phyloP scores from a whole-genome alignment of 768 basidiomycete species.

The Agaricus subrufescens region DNA sequence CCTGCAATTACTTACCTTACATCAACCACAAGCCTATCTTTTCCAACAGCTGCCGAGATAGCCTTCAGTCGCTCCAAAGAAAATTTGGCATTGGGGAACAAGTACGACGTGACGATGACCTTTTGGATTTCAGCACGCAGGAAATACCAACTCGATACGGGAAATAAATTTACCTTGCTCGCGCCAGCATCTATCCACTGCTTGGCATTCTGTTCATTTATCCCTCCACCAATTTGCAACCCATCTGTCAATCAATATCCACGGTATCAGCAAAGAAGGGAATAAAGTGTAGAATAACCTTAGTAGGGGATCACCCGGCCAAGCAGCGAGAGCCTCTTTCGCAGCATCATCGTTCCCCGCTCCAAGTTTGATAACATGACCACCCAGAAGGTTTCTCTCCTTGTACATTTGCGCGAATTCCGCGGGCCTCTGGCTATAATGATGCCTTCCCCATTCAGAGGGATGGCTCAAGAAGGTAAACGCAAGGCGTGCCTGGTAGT shows the following conservation, averaged over 20 bases:
- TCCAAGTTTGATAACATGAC: slow-evolving; percentile 96
- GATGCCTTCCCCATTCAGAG: background rate
- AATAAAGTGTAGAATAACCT: background rate
- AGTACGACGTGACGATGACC: slow-evolving; percentile 97
- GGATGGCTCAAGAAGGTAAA: slow-evolving; percentile 1
- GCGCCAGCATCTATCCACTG: slow-evolving; percentile 89
- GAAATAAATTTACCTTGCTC: slow-evolving; percentile 56
- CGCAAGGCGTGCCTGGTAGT: slow-evolving; percentile 65
- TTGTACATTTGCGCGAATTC: slow-evolving; percentile 81
- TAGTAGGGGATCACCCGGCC: slow-evolving; percentile 55
- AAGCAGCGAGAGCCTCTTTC: slow-evolving; percentile 70
- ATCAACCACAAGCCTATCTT: slow-evolving; percentile 88
- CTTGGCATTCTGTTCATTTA: slow-evolving; percentile 72
- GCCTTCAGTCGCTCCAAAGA: slow-evolving; percentile 63
- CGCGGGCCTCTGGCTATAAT: slow-evolving; percentile 63
- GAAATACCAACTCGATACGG: background rate
- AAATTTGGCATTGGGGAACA: slow-evolving; percentile 85
- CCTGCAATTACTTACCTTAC: slow-evolving; percentile 57
- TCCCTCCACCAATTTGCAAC: slow-evolving; percentile 92
- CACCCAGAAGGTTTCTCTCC: slow-evolving; percentile 65
- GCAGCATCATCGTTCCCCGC: slow-evolving; percentile 89
- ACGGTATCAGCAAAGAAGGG: background rate
- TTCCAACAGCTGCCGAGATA: slow-evolving; percentile 64
- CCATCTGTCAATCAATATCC: slow-evolving; percentile 40
- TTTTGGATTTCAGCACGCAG: no score